A percentile compares a stretch with the other conserved stretches of the same genome.
phyloP scores from a whole-genome alignment of 805 yeast genomes.

The Candida loeiensis region DNA sequence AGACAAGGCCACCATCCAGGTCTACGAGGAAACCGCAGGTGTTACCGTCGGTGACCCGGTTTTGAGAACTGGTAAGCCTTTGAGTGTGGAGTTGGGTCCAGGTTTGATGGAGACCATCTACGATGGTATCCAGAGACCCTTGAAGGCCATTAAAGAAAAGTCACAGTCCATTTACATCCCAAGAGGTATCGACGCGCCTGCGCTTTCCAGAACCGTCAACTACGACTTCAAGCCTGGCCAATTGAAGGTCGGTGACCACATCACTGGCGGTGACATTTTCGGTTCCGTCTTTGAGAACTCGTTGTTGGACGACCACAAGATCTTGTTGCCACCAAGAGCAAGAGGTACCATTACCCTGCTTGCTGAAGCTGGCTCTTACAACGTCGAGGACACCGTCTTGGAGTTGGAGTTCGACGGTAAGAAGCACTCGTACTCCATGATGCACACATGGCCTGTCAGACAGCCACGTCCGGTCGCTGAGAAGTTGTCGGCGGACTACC shows the following conservation, averaged over 20 bases:
- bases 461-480: slow-evolving; percentile 98
- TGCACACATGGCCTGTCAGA: slow-evolving; percentile 99
- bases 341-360: slow-evolving; percentile 92
- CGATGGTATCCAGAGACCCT: slow-evolving; percentile 99
- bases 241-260: slow-evolving; percentile 91
- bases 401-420: slow-evolving; percentile 95
- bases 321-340: slow-evolving; percentile 95
- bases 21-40: slow-evolving; percentile 99
- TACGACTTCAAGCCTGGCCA: slow-evolving; percentile 84
- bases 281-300: slow-evolving; percentile 95
- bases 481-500: slow-evolving; percentile 89
- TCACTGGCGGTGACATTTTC: slow-evolving; percentile 96
- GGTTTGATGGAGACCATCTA: slow-evolving; percentile 99
- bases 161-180: slow-evolving; percentile 96
- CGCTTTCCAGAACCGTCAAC: slow-evolving; percentile 75
- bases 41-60: slow-evolving; percentile 99
- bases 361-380: slow-evolving; percentile 87
- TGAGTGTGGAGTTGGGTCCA: slow-evolving; percentile 98
- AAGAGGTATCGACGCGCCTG: slow-evolving; percentile 97
- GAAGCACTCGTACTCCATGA: slow-evolving; percentile 79
- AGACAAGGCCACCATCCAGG: slow-evolving; percentile 98
- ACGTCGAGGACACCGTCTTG: slow-evolving; percentile 81
- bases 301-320: slow-evolving; percentile 85
- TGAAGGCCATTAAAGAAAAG: slow-evolving; percentile 82
- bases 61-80: slow-evolving; percentile 96